phyloP scores from a whole-genome alignment of 1,284 basidiomycete genomes.

The Melampsora occidentalis region DNA sequence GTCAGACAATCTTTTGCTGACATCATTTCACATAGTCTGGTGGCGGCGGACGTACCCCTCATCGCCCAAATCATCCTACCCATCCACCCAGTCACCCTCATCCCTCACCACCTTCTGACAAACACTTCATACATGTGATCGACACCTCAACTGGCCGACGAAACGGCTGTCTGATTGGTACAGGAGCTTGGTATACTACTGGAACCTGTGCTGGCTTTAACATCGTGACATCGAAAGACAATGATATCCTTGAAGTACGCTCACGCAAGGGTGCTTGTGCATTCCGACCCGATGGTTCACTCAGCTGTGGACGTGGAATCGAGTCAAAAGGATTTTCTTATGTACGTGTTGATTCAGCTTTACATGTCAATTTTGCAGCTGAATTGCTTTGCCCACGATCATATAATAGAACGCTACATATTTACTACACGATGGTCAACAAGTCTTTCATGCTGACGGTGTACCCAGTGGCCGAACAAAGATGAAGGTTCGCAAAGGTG shows the following conservation, averaged over 20 bases:
- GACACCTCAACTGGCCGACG: constrained; percentile 7
- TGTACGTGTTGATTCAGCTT: constrained; percentile 2
- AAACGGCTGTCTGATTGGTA: constrained; percentile 39
- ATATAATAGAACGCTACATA: constrained; percentile 13
- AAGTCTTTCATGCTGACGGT: constrained; percentile 26
- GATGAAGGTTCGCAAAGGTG: constrained; percentile 9
- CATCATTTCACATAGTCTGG: not conserved
- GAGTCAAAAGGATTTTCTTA: constrained; percentile 16
- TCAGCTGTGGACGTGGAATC: constrained; percentile 22
- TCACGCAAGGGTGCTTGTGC: constrained; percentile 27
- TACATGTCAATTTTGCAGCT: not conserved
- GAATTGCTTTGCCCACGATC: not conserved
- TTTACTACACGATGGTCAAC: constrained; percentile 26
- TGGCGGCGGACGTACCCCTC: not conserved
- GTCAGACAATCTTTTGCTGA: not conserved
- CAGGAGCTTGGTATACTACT: constrained; percentile 30
- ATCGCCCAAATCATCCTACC: constrained; percentile 8
- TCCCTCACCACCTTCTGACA: not conserved
- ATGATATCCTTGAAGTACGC: constrained; percentile 10
- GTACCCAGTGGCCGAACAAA: constrained; percentile 30
- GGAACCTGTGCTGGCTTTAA: constrained; percentile 35
- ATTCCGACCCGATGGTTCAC: constrained; percentile 1
- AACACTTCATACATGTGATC: constrained; percentile 37
- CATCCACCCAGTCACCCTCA: constrained; percentile 22
- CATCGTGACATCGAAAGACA: not conserved